These are phyloP conservation scores for Pythium oligandrum DNA, from an alignment of 352 stramenopile species.

Conservation along the genomic window DNA sequence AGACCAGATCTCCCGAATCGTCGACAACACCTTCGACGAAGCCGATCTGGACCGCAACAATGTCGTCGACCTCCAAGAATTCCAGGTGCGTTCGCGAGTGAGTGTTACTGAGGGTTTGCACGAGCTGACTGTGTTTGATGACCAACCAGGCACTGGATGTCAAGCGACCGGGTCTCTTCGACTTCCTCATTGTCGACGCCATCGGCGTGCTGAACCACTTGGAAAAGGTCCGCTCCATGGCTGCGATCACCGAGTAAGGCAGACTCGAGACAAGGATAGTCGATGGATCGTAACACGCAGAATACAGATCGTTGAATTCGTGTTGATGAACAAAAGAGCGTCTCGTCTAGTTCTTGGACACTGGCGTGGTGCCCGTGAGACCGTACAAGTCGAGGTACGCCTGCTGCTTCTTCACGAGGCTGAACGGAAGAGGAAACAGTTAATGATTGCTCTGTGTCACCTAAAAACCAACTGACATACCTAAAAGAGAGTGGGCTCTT, in stretches of 20 bases:
- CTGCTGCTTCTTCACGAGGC: slow-evolving; percentile 82
- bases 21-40: slow-evolving; percentile 82
- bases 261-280: too few species aligned
- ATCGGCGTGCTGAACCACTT: slow-evolving; percentile 79
- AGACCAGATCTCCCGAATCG: slow-evolving; percentile 68
- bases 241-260: slow-evolving; percentile 10
- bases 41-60: slow-evolving; percentile 73
- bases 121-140: too few species aligned
- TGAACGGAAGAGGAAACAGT: slow-evolving; percentile 13
- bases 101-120: too few species aligned
- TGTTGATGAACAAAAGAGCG: too few species aligned
- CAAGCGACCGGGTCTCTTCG: slow-evolving; percentile 79
- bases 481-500: slow-evolving; percentile 75
- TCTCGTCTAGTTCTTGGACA: slow-evolving; percentile 15
- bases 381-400: slow-evolving; percentile 80
- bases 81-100: slow-evolving; percentile 35
- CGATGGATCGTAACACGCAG: too few species aligned
- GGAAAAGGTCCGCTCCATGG: slow-evolving; percentile 82
- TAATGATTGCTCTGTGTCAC: background rate
- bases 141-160: slow-evolving; percentile 53
- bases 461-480: slow-evolving; percentile 6
- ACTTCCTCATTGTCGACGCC: slow-evolving; percentile 84
- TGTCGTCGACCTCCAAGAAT: slow-evolving; percentile 78
- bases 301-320: too few species aligned
- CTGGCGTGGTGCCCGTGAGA: slow-evolving; percentile 73